phyloP scores from a whole-genome alignment of 352 stramenopile genomes.

The Phytopythium montanum region DNA sequence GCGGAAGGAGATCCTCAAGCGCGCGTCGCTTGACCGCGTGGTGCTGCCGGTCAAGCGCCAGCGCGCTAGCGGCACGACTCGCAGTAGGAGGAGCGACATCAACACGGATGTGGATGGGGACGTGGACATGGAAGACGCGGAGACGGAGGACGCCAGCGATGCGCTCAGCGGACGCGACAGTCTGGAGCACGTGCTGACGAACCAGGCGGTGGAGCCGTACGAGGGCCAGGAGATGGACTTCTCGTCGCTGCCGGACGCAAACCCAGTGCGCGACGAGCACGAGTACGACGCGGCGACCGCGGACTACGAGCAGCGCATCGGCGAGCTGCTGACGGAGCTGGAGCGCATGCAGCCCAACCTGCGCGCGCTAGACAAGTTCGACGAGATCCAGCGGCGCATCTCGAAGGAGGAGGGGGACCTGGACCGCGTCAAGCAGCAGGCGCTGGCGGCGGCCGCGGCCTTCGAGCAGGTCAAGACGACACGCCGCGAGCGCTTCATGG shows the following conservation, averaged over 20 bases:
- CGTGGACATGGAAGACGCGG: constrained; percentile 60
- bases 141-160: constrained; percentile 6
- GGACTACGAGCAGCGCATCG: constrained; percentile 66
- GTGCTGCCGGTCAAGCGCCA: constrained; percentile 65
- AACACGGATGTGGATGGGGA: constrained; percentile 28
- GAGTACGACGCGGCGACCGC: constrained; percentile 85
- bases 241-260: constrained; percentile 69
- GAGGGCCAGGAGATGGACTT: constrained; percentile 86
- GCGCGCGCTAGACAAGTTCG: constrained; percentile 89
- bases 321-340: constrained; percentile 70
- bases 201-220: constrained; percentile 39
- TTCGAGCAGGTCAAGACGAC: constrained; percentile 77
- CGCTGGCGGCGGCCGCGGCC: constrained; percentile 50
- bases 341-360: constrained; percentile 98
- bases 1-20: constrained; percentile 94
- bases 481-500: constrained; percentile 86
- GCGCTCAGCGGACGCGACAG: constrained; percentile 22
- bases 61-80: constrained; percentile 1
- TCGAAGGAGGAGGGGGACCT: constrained; percentile 77
- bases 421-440: constrained; percentile 64
- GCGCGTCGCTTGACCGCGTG: constrained; percentile 94
- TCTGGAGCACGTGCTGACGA: constrained; percentile 42
- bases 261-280: constrained; percentile 72
- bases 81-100: constrained; percentile 18
- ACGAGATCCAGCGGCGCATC: constrained; percentile 80